A percentile compares a stretch with the other conserved stretches of the same genome.
Evolutionary conservation across 2,329 filamentous ascomycete genomes (phyloP).

Genomic region (Beauveria sp.): DNA sequence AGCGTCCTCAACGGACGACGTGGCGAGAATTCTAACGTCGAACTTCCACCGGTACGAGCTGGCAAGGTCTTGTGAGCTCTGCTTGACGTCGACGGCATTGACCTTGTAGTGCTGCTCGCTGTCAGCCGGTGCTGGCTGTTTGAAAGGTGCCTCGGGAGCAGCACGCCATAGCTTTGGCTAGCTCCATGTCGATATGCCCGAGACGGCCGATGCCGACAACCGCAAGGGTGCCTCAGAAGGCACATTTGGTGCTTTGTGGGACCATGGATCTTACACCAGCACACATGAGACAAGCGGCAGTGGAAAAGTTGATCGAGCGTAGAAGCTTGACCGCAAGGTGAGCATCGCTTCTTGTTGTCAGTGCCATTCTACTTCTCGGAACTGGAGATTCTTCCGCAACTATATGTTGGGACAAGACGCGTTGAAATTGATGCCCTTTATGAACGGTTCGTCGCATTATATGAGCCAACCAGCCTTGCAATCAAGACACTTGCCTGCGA

Average conservation of each 20-base stretch:
- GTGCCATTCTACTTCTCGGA: neutral
- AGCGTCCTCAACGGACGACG: constrained; percentile 6
- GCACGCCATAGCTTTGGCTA: constrained; percentile 13
- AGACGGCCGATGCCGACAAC: constrained; percentile 13
- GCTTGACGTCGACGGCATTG: constrained; percentile 11
- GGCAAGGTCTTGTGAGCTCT: constrained; percentile 10
- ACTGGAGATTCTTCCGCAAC: constrained; percentile 3
- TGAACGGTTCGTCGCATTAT: constrained; percentile 12
- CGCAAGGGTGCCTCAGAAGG: constrained; percentile 9
- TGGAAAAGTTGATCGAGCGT: constrained; percentile 4
- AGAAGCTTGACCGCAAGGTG: constrained; percentile 13
- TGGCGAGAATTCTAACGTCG: constrained; percentile 13
- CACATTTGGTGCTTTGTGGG: constrained; percentile 11
- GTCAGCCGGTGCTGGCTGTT: neutral
- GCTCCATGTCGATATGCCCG: constrained; percentile 12
- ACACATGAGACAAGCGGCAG: constrained; percentile 13
- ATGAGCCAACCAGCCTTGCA: constrained; percentile 7
- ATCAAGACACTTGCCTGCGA: constrained; percentile 6
- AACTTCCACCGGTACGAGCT: constrained; percentile 6
- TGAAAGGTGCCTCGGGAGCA: neutral
- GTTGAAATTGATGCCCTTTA: constrained; percentile 11
- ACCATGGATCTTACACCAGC: constrained; percentile 14
- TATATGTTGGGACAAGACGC: constrained; percentile 10
- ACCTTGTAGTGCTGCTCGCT: constrained; percentile 11
- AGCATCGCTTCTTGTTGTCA: constrained; percentile 5